Conservation (phyloP, 2,329 filamentous ascomycete genomes). For the Curvularia verruculosa region DNA sequence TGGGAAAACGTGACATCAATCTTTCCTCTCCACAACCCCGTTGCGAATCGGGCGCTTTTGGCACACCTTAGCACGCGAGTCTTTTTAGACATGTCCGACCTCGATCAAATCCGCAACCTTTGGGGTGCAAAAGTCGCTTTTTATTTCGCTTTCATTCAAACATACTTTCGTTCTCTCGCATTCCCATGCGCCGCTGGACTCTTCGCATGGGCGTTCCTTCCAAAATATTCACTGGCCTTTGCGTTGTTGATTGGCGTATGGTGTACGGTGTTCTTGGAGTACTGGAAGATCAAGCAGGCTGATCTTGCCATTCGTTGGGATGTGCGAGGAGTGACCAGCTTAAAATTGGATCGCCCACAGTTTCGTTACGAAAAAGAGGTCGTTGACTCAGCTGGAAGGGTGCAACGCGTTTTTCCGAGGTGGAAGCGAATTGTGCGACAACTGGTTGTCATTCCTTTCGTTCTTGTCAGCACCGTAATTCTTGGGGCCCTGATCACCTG, state of each 20-base stretch:
- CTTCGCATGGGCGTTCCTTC: conserved; percentile 39
- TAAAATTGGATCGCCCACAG: conserved; percentile 41
- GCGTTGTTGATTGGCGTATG: conserved; percentile 41
- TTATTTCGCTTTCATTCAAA: conserved; percentile 46
- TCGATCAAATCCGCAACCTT: conserved; percentile 76
- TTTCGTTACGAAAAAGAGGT: conserved; percentile 34
- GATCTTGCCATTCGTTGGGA: conserved; percentile 45
- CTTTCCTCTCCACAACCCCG: conserved; percentile 79
- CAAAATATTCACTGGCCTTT: conserved; percentile 41
- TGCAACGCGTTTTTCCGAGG: conserved; percentile 36
- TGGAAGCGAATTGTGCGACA: conserved; percentile 41
- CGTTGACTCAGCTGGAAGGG: conserved; percentile 34
- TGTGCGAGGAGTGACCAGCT: conserved; percentile 37
- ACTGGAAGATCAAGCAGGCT: conserved; percentile 44
- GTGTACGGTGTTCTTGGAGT: conserved; percentile 46
- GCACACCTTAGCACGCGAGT: conserved; percentile 76
- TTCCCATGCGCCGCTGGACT: conserved; percentile 41
- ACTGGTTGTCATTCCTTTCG: conserved; percentile 40
- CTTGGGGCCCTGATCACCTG: conserved; percentile 36
- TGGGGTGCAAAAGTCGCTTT: conserved; percentile 71
- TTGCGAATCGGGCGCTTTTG: conserved; percentile 77
- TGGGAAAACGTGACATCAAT: conserved; percentile 77
- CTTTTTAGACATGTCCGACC: conserved; percentile 66
- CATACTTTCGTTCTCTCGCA: conserved; percentile 39
- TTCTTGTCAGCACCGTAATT: conserved; percentile 35